phyloP scores from a whole-genome alignment of 176 grass and related monocot species.

The Stipa capillata region DNA sequence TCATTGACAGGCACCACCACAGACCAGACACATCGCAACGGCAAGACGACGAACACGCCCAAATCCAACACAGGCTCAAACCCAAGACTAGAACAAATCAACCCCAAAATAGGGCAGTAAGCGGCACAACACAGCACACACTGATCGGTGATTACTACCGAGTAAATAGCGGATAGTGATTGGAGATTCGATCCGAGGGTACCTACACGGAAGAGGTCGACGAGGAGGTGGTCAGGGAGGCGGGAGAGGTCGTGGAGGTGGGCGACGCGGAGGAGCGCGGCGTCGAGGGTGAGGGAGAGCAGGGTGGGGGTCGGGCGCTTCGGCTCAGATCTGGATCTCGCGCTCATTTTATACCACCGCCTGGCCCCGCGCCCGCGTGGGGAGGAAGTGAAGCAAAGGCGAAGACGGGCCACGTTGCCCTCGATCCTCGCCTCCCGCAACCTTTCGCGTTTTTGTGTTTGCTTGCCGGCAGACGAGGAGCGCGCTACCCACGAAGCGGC shows the following conservation, averaged over 20 bases:
- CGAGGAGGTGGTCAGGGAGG: conserved; percentile 66
- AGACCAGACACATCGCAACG: neutral
- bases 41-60: neutral
- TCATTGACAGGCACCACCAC: neutral
- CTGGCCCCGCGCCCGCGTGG: neutral
- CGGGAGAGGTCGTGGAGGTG: conserved; percentile 54
- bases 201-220: conserved; percentile 70
- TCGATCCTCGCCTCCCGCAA: conserved; percentile 4
- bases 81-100: too few species aligned
- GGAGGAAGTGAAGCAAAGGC: neutral
- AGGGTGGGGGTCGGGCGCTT: conserved; percentile 56
- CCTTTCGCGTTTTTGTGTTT: neutral
- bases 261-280: conserved; percentile 57
- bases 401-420: conserved; percentile 14
- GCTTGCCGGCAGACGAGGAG: neutral
- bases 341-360: conserved; percentile 6
- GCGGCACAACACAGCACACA: too few species aligned
- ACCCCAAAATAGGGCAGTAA: too few species aligned
- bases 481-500: neutral
- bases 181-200: too few species aligned
- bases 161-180: too few species aligned
- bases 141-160: too few species aligned
- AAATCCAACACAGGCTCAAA: neutral
- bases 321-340: conserved; percentile 35
- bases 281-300: conserved; percentile 70